phyloP scores from a whole-genome alignment of 1,139 yeast species.

The Suhomyces coccinellae region DNA sequence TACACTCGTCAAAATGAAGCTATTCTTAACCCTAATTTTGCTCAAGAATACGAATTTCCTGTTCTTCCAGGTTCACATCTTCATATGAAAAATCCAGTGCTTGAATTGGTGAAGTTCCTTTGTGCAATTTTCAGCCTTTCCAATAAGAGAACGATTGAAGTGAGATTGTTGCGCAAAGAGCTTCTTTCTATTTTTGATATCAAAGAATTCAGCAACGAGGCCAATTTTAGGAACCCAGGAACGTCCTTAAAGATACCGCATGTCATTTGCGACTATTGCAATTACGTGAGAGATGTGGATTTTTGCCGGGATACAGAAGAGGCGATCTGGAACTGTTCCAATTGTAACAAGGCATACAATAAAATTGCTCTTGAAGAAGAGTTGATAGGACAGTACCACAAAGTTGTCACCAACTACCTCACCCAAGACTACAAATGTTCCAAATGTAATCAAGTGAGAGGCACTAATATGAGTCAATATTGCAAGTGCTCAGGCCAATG shows the following conservation, averaged over 20 bases:
- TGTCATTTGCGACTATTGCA: conserved; percentile 79
- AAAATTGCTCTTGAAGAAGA: conserved; percentile 76
- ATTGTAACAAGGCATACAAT: conserved; percentile 66
- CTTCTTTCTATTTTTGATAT: conserved; percentile 71
- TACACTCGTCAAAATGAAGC: conserved; percentile 71
- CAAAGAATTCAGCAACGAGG: conserved; percentile 79
- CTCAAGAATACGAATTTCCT: conserved; percentile 71
- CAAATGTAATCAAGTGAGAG: conserved; percentile 70
- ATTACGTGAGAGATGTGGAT: conserved; percentile 72
- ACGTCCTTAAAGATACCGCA: conserved; percentile 65
- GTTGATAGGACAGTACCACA: conserved; percentile 63
- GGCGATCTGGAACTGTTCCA: conserved; percentile 64
- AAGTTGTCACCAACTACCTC: conserved; percentile 58
- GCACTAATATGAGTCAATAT: conserved; percentile 67
- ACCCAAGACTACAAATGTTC: conserved; percentile 80
- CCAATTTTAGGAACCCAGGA: conserved; percentile 76
- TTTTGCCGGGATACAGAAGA: conserved; percentile 66
- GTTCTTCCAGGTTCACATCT: conserved; percentile 68
- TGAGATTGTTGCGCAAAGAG: conserved; percentile 72
- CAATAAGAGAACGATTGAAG: conserved; percentile 64
- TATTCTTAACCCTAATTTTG: conserved; percentile 64
- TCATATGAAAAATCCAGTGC: conserved; percentile 64
- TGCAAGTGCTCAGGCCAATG: conserved; percentile 91
- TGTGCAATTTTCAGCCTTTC: conserved; percentile 75
- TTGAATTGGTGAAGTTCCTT: conserved; percentile 75